Evolutionary conservation across 345 rosid genomes (phyloP).

Genomic region (Eucalyptus leucophloia): DNA sequence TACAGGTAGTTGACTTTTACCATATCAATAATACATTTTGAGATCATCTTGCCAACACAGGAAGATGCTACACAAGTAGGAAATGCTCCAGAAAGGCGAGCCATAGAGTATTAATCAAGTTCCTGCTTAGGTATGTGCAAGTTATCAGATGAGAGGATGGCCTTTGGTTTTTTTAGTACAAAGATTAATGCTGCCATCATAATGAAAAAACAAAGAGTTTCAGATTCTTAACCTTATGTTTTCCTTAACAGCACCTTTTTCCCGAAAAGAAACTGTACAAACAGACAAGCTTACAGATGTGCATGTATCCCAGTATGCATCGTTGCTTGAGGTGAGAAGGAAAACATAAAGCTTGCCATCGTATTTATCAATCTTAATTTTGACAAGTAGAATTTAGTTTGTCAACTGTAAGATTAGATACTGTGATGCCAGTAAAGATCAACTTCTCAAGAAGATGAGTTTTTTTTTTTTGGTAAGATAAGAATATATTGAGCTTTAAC

Average conservation of each 20-base stretch:
- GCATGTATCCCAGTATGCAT: neutral
- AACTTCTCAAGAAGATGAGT: neutral
- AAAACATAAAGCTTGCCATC: neutral
- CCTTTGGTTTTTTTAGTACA: neutral
- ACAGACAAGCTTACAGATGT: neutral
- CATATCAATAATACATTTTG: neutral
- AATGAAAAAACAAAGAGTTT: neutral
- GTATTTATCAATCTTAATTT: neutral
- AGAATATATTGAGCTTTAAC: too few species aligned
- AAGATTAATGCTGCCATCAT: neutral
- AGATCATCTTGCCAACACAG: neutral
- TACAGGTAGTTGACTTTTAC: neutral
- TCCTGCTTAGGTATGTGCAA: neutral
- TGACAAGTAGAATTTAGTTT: neutral
- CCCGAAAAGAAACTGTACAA: neutral
- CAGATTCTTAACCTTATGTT: neutral
- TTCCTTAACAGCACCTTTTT: neutral
- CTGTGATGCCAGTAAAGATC: neutral
- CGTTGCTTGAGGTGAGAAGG: neutral
- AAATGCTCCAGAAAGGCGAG: neutral
- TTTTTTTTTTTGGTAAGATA: too few species aligned
- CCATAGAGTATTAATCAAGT: neutral
- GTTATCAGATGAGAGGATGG: neutral
- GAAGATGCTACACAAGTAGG: neutral
- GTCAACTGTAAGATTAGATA: neutral